phyloP scores from a whole-genome alignment of 2,329 filamentous ascomycete species.

The Aspergillus sp. region DNA sequence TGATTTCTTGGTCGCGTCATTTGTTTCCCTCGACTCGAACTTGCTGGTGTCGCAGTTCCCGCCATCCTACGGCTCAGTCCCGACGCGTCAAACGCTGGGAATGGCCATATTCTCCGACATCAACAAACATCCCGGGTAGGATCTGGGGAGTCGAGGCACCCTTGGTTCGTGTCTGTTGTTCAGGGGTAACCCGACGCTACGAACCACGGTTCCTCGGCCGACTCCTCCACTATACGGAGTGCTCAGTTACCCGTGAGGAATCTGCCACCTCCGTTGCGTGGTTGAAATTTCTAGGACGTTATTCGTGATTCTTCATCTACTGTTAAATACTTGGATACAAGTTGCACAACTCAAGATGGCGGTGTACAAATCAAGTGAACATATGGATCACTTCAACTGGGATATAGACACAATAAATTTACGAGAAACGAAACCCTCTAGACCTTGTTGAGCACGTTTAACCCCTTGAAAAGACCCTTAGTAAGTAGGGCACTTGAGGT shows the following conservation, averaged over 20 bases:
- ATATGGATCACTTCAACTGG: no score
- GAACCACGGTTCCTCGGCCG: conserved; percentile 22
- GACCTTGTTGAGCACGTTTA: background rate
- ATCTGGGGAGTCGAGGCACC: conserved; percentile 6
- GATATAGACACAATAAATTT: conserved; percentile 13
- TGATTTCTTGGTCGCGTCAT: background rate
- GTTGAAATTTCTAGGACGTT: no score
- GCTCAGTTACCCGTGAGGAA: background rate
- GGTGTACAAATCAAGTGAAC: no score
- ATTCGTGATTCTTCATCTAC: no score
- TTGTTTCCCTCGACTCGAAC: background rate
- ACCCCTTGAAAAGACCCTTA: conserved; percentile 6
- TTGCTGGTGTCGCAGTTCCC: background rate
- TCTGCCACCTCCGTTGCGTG: background rate
- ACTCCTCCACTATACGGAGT: conserved; percentile 1
- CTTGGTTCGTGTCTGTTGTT: conserved; percentile 20
- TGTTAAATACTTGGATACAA: no score
- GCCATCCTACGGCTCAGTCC: no score
- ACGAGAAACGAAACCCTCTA: background rate
- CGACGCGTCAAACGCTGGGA: no score
- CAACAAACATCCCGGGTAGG: background rate
- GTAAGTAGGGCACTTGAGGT: conserved; percentile 43
- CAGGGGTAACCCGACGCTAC: conserved; percentile 21
- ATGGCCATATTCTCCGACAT: background rate
- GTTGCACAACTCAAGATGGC: no score